A percentile compares a stretch with the other conserved stretches of the same genome.
These are phyloP conservation scores for Rhododendron mucronatum DNA, from an alignment of 148 eudicot genomes.

Conservation along the genomic window DNA sequence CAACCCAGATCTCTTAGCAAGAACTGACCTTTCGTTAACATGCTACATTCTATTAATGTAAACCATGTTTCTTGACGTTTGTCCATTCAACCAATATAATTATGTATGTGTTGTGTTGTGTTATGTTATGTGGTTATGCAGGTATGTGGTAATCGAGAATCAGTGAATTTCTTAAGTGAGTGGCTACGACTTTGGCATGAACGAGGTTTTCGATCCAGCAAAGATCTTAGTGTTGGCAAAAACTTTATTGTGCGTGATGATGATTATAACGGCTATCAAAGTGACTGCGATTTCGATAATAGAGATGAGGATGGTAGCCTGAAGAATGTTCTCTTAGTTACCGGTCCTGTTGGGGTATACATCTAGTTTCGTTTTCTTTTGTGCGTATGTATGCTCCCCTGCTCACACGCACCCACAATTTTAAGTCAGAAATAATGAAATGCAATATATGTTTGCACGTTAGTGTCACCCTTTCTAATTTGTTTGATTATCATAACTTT, in stretches of 20 bases:
- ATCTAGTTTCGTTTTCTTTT: background rate
- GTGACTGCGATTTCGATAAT: constrained; percentile 49
- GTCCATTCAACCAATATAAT: background rate
- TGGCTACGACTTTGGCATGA: constrained; percentile 81
- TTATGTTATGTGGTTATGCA: constrained; percentile 25
- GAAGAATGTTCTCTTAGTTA: constrained; percentile 85
- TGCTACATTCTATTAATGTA: background rate
- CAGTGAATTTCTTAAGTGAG: constrained; percentile 69
- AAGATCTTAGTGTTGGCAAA: constrained; percentile 25
- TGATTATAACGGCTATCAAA: constrained; percentile 33
- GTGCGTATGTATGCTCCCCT: background rate
- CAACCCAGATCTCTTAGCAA: background rate
- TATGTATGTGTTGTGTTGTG: background rate
- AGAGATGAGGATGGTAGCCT: constrained; percentile 40
- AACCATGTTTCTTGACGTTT: background rate
- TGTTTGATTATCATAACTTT: background rate
- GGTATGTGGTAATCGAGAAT: constrained; percentile 85
- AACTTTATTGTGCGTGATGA: constrained; percentile 27
- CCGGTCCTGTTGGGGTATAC: constrained; percentile 97
- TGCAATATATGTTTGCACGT: background rate
- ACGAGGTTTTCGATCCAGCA: constrained; percentile 42
- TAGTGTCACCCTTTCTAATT: background rate
- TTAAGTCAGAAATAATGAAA: background rate
- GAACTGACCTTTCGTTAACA: background rate
- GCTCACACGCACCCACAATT: background rate